A percentile compares a stretch with the other conserved stretches of the same genome.
Conservation (phyloP, 1,284 basidiomycete species). For the Puccinia coronata region DNA sequence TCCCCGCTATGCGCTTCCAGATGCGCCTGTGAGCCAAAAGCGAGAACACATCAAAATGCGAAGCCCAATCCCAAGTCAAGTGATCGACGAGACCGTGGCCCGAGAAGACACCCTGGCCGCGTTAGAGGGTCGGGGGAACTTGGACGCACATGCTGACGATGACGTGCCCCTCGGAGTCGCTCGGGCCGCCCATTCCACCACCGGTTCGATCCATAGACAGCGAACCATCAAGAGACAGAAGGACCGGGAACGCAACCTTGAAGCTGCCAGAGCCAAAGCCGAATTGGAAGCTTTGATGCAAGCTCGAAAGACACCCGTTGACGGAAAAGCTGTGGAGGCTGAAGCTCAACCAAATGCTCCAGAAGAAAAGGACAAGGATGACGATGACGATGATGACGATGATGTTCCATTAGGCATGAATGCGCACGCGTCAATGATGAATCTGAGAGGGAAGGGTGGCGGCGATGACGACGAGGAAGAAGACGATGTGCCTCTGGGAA, state of each 20-base stretch:
- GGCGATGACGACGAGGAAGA: not conserved
- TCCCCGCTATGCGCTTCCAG: not conserved
- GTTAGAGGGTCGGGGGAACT: constrained; percentile 35
- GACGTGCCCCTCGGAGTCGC: constrained; percentile 48
- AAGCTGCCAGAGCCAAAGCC: constrained; percentile 16
- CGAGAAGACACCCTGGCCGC: constrained; percentile 42
- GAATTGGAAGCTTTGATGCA: constrained; percentile 7
- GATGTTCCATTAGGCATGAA: constrained; percentile 41
- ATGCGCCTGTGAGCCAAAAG: not conserved
- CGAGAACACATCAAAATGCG: not conserved
- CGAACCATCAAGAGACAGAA: constrained; percentile 31
- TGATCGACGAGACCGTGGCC: constrained; percentile 12
- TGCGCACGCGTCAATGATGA: not conserved
- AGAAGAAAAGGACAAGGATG: constrained; percentile 15
- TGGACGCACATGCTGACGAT: constrained; percentile 40
- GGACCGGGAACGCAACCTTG: not conserved
- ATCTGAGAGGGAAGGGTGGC: not conserved
- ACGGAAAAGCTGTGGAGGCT: not conserved
- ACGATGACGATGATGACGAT: constrained; percentile 45
- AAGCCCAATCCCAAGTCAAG: constrained; percentile 5
- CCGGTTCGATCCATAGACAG: not conserved
- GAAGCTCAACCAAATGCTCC: too few relatives aligned
- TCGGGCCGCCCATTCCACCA: constrained; percentile 29
- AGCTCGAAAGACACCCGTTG: not conserved
- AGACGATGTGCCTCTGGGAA: constrained; percentile 40